Conservation (phyloP, 2,329 filamentous ascomycete genomes). For the Exserohilum rostratum region DNA sequence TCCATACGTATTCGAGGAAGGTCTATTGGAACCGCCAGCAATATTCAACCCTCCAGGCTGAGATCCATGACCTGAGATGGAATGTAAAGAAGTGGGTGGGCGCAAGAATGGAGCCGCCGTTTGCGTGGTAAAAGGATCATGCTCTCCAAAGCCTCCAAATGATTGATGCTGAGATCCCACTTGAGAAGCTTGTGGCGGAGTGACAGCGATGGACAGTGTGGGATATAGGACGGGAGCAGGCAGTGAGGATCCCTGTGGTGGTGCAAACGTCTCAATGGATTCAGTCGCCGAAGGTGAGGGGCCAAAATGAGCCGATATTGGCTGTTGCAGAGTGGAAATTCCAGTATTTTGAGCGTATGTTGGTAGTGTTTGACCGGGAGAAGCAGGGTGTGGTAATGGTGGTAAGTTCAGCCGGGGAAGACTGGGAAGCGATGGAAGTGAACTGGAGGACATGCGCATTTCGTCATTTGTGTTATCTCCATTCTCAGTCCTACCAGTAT, state of each 20-base stretch:
- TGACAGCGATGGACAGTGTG: neutral
- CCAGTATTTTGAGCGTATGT: neutral
- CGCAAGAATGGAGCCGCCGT: neutral
- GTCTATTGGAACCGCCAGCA: neutral
- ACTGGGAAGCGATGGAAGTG: neutral
- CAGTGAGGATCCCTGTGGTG: slow-evolving; percentile 2
- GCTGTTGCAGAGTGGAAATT: neutral
- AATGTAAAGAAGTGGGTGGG: neutral
- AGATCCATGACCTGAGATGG: too few species aligned
- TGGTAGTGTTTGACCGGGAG: neutral
- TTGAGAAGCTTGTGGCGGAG: neutral
- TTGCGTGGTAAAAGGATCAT: neutral
- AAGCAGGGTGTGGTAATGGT: neutral
- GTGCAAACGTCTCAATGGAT: neutral
- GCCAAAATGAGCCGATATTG: neutral
- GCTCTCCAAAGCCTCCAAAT: neutral
- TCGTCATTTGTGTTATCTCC: slow-evolving; percentile 1
- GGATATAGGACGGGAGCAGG: neutral
- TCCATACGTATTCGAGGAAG: neutral
- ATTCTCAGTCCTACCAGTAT: neutral
- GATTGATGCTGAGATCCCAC: neutral
- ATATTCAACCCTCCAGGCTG: neutral
- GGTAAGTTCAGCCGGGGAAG: slow-evolving; percentile 1
- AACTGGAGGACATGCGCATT: neutral
- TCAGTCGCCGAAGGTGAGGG: neutral